Base-by-base conservation (phyloP, 2,329 filamentous ascomycete species). In the Paraphaeosphaeria minitans region DNA sequence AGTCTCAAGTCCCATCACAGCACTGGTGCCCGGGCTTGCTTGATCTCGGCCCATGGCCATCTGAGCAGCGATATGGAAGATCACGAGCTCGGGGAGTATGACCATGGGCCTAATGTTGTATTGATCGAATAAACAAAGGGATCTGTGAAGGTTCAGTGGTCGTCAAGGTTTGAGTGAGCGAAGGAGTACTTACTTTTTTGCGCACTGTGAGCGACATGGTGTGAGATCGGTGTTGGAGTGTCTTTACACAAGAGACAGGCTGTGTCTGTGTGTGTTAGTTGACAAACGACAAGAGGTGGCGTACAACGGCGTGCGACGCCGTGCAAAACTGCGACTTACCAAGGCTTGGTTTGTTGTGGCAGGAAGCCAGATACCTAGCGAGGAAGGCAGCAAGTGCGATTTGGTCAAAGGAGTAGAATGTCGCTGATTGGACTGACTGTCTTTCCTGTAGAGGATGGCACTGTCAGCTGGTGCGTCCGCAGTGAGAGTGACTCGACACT, bases 11-110 rank as follows among this genome's bases (percentile, higher is more conserved):
- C 43, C 24, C 8, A 47, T 47, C 10, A n/a, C 22, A 21, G 22
- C 41, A n/a, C 10, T 43, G 29, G 29, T n/a, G 19, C 29, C n/a
- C 24, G 16, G 31, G 47, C 31, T 22, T 35, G 10, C n/a, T 50
- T 50, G 31, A 21, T 50, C 47, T 50, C 31, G 47, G 47, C 47
- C 19, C 47, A 48, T 39, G 47, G 31, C 8, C 29, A 39, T 22
- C n/a, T 5, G 31, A 50, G 47, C 47, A 50, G 16, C 12, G 47
- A 50, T 50, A 39, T 50, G 29, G 47, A 22, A 50, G 47, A 50
- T 50, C 47, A 39, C 10, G 37, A 37, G 47, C 47, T 50, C 47
- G 2, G 19, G 13, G 21, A n/a, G 31, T 37, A 19, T 27, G 19
- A 35, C 46, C 27, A 35, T 48, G 47, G 37, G 47, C 47, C 47